phyloP scores from a whole-genome alignment of 495 filamentous ascomycete genomes.

The Aspergillus egyptiacus region DNA sequence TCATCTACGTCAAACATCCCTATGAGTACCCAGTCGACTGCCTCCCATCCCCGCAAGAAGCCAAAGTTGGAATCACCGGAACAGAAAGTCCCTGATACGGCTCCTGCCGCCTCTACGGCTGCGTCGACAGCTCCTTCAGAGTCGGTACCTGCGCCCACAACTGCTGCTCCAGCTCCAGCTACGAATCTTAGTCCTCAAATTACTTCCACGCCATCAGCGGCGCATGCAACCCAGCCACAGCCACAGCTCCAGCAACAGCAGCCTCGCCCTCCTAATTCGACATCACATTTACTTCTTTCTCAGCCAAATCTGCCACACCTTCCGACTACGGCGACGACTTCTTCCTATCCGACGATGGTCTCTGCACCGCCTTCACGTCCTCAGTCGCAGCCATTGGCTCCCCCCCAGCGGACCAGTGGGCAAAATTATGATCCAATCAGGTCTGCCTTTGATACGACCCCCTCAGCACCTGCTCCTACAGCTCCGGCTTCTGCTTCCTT shows the following conservation, averaged over 20 bases:
- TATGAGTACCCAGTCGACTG: conserved; percentile 15
- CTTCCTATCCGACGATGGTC: conserved; percentile 20
- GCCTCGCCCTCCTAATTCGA: conserved; percentile 12
- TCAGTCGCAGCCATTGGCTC: conserved; percentile 38
- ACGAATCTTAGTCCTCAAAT: conserved; percentile 18
- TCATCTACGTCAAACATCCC: conserved; percentile 20
- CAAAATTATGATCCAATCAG: conserved; percentile 86
- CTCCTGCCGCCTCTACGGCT: conserved; percentile 11
- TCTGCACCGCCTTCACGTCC: conserved; percentile 29
- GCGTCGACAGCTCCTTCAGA: conserved; percentile 11
- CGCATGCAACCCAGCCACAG: conserved; percentile 6
- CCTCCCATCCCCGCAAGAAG: conserved; percentile 40
- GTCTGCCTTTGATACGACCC: conserved; percentile 56
- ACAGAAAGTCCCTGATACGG: conserved; percentile 14
- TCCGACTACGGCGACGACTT: conserved; percentile 14
- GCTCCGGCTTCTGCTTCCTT: conserved; percentile 41
- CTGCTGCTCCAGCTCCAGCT: conserved; percentile 16
- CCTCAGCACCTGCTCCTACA: conserved; percentile 50
- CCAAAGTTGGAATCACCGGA: conserved; percentile 37
- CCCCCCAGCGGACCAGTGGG: conserved; percentile 51
- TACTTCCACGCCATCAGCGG: conserved; percentile 3
- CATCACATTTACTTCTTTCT: conserved; percentile 24
- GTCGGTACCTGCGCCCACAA: conserved; percentile 13
- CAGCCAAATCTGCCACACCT: conserved; percentile 15
- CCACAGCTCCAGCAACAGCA: conserved; percentile 9